A percentile compares a stretch with the other conserved stretches of the same genome.
These are phyloP conservation scores for Vitis hybrid DNA, from an alignment of 177 flowering plant genomes.

Conservation along the genomic window DNA sequence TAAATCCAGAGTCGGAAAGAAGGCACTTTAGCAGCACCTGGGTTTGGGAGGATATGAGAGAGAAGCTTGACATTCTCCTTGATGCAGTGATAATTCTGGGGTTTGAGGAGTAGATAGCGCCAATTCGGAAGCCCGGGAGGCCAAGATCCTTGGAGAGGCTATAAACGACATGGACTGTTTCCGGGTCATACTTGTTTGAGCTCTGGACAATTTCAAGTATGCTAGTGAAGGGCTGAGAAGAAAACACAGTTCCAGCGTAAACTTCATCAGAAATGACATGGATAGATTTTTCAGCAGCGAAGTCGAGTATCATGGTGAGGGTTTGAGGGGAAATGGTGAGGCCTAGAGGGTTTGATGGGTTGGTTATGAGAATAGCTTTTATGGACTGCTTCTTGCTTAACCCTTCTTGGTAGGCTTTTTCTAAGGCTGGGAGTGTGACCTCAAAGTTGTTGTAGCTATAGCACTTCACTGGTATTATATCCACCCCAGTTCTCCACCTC, in stretches of 20 bases:
- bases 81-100: slow-evolving; percentile 15
- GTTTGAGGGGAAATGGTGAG: slow-evolving; percentile 13
- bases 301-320: slow-evolving; percentile 17
- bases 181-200: slow-evolving; percentile 7
- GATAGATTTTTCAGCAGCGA: slow-evolving; percentile 18
- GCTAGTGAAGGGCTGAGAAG: slow-evolving; percentile 22
- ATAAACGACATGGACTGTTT: slow-evolving; percentile 22
- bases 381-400: slow-evolving; percentile 8
- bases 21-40: slow-evolving; percentile 18
- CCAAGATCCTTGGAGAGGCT: slow-evolving; percentile 32
- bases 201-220: slow-evolving; percentile 18
- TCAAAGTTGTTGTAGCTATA: slow-evolving; percentile 20
- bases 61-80: slow-evolving; percentile 30
- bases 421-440: slow-evolving; percentile 22
- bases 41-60: slow-evolving; percentile 28
- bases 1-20: slow-evolving; percentile 11
- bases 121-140: slow-evolving; percentile 26
- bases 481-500: slow-evolving; percentile 30
- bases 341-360: slow-evolving; percentile 35
- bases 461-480: slow-evolving; percentile 25
- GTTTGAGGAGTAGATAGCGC: slow-evolving; percentile 25
- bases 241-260: slow-evolving; percentile 24
- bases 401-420: slow-evolving; percentile 23
- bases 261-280: slow-evolving; percentile 28
- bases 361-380: slow-evolving; percentile 26